phyloP scores from a whole-genome alignment of 2,329 filamentous ascomycete genomes.

The Ascochyta viciae-villosae region DNA sequence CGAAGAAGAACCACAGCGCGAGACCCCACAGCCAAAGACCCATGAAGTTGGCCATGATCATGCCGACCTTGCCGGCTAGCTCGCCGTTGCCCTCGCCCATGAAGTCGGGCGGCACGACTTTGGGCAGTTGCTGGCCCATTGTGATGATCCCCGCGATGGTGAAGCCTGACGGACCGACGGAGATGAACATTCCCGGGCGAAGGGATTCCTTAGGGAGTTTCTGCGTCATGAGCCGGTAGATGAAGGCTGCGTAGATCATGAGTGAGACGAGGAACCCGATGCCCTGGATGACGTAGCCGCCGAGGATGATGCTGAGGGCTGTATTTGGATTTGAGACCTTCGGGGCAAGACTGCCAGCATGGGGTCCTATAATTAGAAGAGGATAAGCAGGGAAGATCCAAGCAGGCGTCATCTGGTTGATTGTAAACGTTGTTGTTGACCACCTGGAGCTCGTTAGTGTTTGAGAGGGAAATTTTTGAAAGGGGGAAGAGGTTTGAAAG shows the following conservation, averaged over 20 bases:
- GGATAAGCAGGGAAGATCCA: conserved; percentile 91
- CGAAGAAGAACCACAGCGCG: conserved; percentile 84
- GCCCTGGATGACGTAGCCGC: conserved; percentile 68
- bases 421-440: conserved; percentile 72
- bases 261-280: conserved; percentile 70
- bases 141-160: conserved; percentile 67
- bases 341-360: conserved; percentile 66
- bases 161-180: conserved; percentile 77
- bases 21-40: conserved; percentile 83
- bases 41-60: conserved; percentile 66
- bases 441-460: conserved; percentile 53
- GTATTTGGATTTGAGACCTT: conserved; percentile 51
- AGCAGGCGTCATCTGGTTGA: conserved; percentile 84
- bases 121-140: conserved; percentile 61
- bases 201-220: conserved; percentile 79
- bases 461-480: neutral
- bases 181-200: conserved; percentile 85
- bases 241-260: conserved; percentile 84
- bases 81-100: conserved; percentile 61
- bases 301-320: conserved; percentile 64
- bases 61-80: conserved; percentile 62
- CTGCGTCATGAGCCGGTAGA: conserved; percentile 88
- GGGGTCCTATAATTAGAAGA: conserved; percentile 76
- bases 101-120: conserved; percentile 59
- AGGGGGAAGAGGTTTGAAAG: too few relatives aligned